phyloP scores from a whole-genome alignment of 1,139 yeast genomes.

The Hanseniaspora gamundiae region DNA sequence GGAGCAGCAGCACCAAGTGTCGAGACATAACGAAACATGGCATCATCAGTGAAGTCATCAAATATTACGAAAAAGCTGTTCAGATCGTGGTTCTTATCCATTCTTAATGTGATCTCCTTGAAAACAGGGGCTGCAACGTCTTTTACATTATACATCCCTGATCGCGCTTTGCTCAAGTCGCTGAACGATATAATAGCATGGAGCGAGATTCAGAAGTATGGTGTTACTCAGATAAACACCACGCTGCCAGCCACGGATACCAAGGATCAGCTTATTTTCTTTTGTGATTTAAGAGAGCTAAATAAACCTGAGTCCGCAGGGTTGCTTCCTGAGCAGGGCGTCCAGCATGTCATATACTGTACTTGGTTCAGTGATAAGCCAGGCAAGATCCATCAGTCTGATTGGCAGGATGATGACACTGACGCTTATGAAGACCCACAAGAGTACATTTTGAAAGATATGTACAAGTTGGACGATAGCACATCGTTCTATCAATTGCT shows the following conservation, averaged over 20 bases:
- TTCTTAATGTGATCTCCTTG: background rate
- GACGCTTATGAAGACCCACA: background rate
- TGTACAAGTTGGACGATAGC: background rate
- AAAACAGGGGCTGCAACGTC: background rate
- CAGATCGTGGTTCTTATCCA: background rate
- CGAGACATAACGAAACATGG: no score
- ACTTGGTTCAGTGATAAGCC: background rate
- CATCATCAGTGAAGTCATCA: background rate
- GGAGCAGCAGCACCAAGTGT: no score
- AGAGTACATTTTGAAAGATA: background rate
- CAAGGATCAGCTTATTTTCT: background rate
- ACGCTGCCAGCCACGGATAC: background rate
- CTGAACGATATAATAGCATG: background rate
- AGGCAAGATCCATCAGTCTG: no score
- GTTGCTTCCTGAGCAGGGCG: background rate
- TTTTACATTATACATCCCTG: background rate
- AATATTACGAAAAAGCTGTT: background rate
- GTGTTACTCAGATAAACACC: background rate
- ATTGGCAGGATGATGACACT: no score
- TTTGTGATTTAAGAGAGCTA: background rate
- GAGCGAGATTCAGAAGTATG: background rate
- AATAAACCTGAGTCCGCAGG: background rate
- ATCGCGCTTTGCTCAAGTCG: background rate
- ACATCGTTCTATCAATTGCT: background rate
- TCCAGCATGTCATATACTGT: background rate